Evolutionary conservation across 441 rosid genomes (phyloP).

Genomic region (Arabidopsis lyrata): DNA sequence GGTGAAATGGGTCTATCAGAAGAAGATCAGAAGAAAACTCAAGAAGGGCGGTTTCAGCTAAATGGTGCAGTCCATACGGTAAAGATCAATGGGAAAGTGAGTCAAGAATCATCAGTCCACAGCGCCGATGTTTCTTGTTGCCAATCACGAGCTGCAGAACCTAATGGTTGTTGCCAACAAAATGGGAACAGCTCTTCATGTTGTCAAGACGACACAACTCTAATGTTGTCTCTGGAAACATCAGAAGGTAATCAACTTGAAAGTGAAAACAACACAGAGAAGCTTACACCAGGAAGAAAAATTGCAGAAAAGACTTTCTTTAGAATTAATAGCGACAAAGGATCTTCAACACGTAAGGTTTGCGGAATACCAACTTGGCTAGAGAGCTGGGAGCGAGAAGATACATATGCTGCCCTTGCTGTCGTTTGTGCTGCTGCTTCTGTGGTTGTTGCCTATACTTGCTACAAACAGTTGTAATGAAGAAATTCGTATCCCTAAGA

Average conservation of each 20-base stretch:
- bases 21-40: slow-evolving; percentile 78
- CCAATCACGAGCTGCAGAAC: slow-evolving; percentile 52
- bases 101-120: slow-evolving; percentile 46
- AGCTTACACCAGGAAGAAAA: slow-evolving; percentile 62
- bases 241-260: slow-evolving; percentile 42
- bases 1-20: slow-evolving; percentile 94
- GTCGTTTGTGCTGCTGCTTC: slow-evolving; percentile 86
- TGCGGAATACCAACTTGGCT: slow-evolving; percentile 77
- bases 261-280: slow-evolving; percentile 41
- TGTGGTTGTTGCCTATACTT: slow-evolving; percentile 75
- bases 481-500: slow-evolving; percentile 12
- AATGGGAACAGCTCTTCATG: slow-evolving; percentile 65
- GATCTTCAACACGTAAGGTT: slow-evolving; percentile 56
- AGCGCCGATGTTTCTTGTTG: slow-evolving; percentile 37
- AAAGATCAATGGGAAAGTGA: slow-evolving; percentile 40
- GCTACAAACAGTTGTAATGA: slow-evolving; percentile 74
- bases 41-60: slow-evolving; percentile 61
- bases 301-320: slow-evolving; percentile 55
- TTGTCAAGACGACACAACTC: slow-evolving; percentile 40
- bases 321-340: slow-evolving; percentile 60
- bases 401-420: slow-evolving; percentile 86
- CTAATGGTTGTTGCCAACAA: slow-evolving; percentile 66
- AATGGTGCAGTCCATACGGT: slow-evolving; percentile 49
- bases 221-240: slow-evolving; percentile 39
- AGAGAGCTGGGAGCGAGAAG: slow-evolving; percentile 95